phyloP scores from a whole-genome alignment of 148 eudicot genomes.

The Mesembryanthemum crystallinum region DNA sequence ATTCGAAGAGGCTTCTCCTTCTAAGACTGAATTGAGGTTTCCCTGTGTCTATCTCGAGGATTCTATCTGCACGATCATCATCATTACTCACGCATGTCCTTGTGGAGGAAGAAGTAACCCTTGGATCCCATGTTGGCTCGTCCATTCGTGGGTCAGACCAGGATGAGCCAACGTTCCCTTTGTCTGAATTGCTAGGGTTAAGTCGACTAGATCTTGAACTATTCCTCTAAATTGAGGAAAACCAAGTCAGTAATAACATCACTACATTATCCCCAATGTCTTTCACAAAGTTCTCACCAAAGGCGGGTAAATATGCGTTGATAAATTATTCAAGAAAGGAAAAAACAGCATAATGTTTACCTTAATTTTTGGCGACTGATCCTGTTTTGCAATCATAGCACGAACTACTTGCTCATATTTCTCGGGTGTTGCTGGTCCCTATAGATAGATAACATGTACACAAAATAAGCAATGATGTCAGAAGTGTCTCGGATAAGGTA shows the following conservation, averaged over 20 bases:
- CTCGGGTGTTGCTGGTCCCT: constrained; percentile 91
- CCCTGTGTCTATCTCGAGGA: constrained; percentile 61
- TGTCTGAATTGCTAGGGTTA: constrained; percentile 29
- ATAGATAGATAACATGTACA: constrained; percentile 3
- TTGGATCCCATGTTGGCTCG: constrained; percentile 31
- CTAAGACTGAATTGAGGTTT: constrained; percentile 35
- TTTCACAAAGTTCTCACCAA: neutral
- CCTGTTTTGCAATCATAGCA: constrained; percentile 39
- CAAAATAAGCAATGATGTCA: neutral
- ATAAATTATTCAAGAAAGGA: neutral
- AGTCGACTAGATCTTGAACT: constrained; percentile 42
- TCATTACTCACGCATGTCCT: constrained; percentile 25
- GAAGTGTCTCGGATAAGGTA: neutral
- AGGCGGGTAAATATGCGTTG: too few relatives aligned
- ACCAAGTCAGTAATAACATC: neutral
- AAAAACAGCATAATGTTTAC: constrained; percentile 22
- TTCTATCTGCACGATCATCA: constrained; percentile 47
- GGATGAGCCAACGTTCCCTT: constrained; percentile 27
- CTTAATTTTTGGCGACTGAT: constrained; percentile 43
- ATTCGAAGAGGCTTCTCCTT: constrained; percentile 47
- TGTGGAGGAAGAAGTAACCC: constrained; percentile 16
- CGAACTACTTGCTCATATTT: constrained; percentile 55
- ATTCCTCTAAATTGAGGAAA: constrained; percentile 35
- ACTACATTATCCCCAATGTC: neutral
- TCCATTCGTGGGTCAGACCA: constrained; percentile 40